Evolutionary conservation across 2,329 filamentous ascomycete genomes (phyloP).

Genomic region (Pseudogymnoascus verrucosus): DNA sequence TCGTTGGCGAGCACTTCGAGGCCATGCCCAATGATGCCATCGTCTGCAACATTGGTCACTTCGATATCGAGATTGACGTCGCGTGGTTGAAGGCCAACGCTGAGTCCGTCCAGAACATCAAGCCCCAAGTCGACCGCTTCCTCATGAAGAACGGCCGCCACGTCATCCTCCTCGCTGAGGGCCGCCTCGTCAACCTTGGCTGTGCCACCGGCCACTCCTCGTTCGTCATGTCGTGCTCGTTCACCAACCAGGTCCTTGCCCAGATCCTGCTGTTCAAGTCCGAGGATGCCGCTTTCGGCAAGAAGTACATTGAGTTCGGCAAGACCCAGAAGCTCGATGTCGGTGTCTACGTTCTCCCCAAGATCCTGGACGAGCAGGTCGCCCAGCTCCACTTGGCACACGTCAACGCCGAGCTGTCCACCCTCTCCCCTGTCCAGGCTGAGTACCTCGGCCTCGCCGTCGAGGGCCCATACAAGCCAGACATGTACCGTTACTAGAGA

Average conservation of each 20-base stretch:
- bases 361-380: constrained; percentile 98
- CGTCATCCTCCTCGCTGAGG: constrained; percentile 98
- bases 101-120: constrained; percentile 92
- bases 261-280: constrained; percentile 98
- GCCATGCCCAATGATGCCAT: constrained; percentile 96
- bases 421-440: constrained; percentile 76
- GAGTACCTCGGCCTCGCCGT: constrained; percentile 85
- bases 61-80: constrained; percentile 99
- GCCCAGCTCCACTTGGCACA: constrained; percentile 87
- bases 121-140: constrained; percentile 99
- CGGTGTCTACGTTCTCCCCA: constrained; percentile 93
- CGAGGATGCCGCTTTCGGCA: constrained; percentile 73
- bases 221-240: constrained; percentile 99
- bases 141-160: constrained; percentile 86
- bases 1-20: constrained; percentile 87
- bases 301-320: constrained; percentile 96
- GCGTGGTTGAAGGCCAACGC: constrained; percentile 98
- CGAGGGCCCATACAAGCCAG: constrained; percentile 93
- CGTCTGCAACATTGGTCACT: constrained; percentile 99
- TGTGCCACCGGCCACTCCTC: constrained; percentile 99
- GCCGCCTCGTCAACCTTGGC: constrained; percentile 97
- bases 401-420: constrained; percentile 89
- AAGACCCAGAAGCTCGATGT: constrained; percentile 83
- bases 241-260: constrained; percentile 99
- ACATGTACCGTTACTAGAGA: constrained; percentile 49